Evolutionary conservation across 139 green algal genomes (phyloP).

Genomic region (Parachlorella kessleri): DNA sequence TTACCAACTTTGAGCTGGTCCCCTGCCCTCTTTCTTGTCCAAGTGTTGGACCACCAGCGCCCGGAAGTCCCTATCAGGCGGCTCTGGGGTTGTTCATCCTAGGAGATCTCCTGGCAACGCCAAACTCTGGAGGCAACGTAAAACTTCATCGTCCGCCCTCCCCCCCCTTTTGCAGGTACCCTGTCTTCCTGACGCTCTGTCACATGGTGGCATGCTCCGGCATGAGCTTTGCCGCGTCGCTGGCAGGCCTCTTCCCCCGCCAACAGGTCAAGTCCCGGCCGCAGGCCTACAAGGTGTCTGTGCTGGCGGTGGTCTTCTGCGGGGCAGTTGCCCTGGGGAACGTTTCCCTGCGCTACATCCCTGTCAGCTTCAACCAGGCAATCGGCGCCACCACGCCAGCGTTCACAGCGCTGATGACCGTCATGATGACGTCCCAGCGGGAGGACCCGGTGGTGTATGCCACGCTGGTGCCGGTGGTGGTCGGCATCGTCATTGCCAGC

Average conservation of each 20-base stretch:
- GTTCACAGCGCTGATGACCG: constrained; percentile 89
- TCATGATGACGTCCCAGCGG: constrained; percentile 53
- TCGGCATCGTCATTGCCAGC: constrained; percentile 88
- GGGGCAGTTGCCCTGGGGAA: constrained; percentile 92
- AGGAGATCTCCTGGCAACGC: background rate
- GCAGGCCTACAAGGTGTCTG: constrained; percentile 79
- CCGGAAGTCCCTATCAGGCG: no score
- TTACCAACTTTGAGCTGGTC: no score
- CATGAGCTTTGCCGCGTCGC: constrained; percentile 57
- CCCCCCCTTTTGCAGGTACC: constrained; percentile 40
- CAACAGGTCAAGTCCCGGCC: constrained; percentile 65
- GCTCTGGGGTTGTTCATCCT: background rate
- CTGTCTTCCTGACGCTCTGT: constrained; percentile 92
- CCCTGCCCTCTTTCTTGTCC: no score
- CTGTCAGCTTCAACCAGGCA: constrained; percentile 95
- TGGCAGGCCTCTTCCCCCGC: constrained; percentile 51
- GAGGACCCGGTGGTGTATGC: constrained; percentile 78
- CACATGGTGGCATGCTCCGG: constrained; percentile 90
- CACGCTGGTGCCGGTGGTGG: constrained; percentile 88
- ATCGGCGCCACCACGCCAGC: constrained; percentile 94
- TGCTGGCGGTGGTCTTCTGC: constrained; percentile 87
- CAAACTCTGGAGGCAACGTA: no score
- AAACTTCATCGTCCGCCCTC: background rate
- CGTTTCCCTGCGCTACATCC: constrained; percentile 82
- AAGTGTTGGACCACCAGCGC: no score